Evolutionary conservation across 2,329 filamentous ascomycete species (phyloP), one percentile per base, ranked within the genome.

Genomic region (Ilyonectria robusta): DNA sequence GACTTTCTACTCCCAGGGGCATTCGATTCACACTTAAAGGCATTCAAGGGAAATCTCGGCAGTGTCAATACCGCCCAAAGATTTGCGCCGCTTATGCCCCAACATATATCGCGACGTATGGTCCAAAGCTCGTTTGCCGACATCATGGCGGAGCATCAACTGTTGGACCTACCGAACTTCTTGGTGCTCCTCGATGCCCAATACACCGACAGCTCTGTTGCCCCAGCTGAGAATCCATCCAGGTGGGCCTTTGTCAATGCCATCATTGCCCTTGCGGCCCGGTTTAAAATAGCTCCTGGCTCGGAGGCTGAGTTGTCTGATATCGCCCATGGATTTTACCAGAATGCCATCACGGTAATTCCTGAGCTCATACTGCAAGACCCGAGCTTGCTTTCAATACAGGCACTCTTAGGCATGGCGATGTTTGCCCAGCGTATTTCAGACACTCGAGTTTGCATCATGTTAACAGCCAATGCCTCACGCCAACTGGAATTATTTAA

Each of bases 141-240:
- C 2, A 29, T 58, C 40, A 58, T 58, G 55, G 40, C 26, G 9
- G 55, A 58, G 7, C 26, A 58, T 58, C 55, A 58, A 9, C 40
- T 58, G 4, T 11, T 58, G 15, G 55, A 47, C 40, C 13, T 44
- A 15, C 17, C 17, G 15, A 31, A 4, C 40, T 58, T 58, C 15
- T 15, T 47, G 7, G 9, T n/a, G 26, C 55, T 47, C 10, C 17
- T 58, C 4, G 17, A 51, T 10, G 10, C 29, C 7, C 48, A 51
- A 7, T 51, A 51, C 9, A 17, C 48, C 2, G 10, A n/a, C n/a
- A 33, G 29, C 17, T 13, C 29, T 2, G 9, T 51, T 6, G 29
- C 21, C 6, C 48, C 29, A 13, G 48, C n/a, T 13, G 29, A 11
- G n/a, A 19, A 51, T 7, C 48, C 26, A 2, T 29, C 48, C 5